Conservation (phyloP, 768 basidiomycete species). For the Mycena leptocephala region DNA sequence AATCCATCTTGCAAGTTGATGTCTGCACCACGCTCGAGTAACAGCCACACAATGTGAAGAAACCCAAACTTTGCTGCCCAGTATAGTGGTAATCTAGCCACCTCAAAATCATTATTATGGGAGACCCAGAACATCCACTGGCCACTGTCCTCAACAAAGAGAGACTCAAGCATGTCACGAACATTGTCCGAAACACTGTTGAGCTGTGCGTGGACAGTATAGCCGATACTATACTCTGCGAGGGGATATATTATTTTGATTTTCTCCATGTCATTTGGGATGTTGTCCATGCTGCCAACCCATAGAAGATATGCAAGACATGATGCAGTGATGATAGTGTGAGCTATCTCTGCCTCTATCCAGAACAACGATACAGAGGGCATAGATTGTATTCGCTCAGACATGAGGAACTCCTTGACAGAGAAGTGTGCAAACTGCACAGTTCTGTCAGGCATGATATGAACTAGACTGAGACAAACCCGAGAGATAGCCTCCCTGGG, state of each 20-base stretch:
- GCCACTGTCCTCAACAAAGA: no score
- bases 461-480: neutral
- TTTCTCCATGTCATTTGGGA: neutral
- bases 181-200: no score
- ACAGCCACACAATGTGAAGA: no score
- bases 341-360: neutral
- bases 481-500: neutral
- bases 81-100: no score
- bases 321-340: neutral
- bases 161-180: no score
- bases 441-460: neutral
- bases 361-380: neutral
- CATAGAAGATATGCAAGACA: neutral
- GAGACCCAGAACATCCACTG: no score
- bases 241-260: neutral
- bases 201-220: neutral
- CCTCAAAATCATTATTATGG: no score
- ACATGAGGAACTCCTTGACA: neutral
- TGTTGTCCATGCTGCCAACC: neutral
- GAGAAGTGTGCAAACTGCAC: neutral
- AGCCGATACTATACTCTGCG: neutral
- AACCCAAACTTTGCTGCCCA: no score
- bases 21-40: no score
- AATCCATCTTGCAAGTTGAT: no score
- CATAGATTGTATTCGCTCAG: conserved; percentile 16